Evolutionary conservation across 345 rosid species (phyloP).

Genomic region (Acer saccharum): DNA sequence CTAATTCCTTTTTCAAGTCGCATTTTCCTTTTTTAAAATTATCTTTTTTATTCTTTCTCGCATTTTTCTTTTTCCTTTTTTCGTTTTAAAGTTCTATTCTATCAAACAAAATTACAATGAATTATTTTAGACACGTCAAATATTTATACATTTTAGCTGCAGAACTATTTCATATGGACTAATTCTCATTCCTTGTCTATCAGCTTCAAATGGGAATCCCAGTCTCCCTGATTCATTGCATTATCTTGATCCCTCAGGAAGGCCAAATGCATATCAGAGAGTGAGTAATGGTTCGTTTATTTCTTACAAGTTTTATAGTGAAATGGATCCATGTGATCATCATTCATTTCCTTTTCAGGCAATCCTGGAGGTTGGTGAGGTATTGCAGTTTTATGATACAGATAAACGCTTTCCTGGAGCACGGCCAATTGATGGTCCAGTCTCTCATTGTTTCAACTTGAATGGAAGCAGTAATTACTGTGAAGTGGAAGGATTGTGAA

Average conservation of each 20-base stretch:
- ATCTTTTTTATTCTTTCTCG: not conserved
- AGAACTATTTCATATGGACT: slow-evolving; percentile 10
- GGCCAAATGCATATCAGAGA: slow-evolving; percentile 58
- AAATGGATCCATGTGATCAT: slow-evolving; percentile 1
- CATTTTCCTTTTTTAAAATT: not conserved
- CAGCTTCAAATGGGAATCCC: slow-evolving; percentile 87
- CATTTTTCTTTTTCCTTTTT: not conserved
- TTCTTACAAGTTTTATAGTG: slow-evolving; percentile 5
- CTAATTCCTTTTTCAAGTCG: not conserved
- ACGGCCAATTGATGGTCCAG: slow-evolving; percentile 95
- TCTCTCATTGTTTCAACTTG: slow-evolving; percentile 93
- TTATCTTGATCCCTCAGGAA: slow-evolving; percentile 55
- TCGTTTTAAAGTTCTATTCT: not conserved
- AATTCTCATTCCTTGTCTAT: slow-evolving; percentile 25
- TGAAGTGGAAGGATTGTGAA: slow-evolving; percentile 63
- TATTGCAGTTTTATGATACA: slow-evolving; percentile 81
- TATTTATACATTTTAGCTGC: not conserved
- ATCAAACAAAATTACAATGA: not conserved
- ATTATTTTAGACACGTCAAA: not conserved
- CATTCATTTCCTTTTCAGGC: slow-evolving; percentile 51
- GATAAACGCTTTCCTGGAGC: slow-evolving; percentile 92
- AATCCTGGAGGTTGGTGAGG: slow-evolving; percentile 83
- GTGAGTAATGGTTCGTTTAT: slow-evolving; percentile 30
- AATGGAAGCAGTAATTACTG: slow-evolving; percentile 81
- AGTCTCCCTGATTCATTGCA: slow-evolving; percentile 77